phyloP scores from a whole-genome alignment of 2,329 filamentous ascomycete genomes.

The Fusarium heterosporum region DNA sequence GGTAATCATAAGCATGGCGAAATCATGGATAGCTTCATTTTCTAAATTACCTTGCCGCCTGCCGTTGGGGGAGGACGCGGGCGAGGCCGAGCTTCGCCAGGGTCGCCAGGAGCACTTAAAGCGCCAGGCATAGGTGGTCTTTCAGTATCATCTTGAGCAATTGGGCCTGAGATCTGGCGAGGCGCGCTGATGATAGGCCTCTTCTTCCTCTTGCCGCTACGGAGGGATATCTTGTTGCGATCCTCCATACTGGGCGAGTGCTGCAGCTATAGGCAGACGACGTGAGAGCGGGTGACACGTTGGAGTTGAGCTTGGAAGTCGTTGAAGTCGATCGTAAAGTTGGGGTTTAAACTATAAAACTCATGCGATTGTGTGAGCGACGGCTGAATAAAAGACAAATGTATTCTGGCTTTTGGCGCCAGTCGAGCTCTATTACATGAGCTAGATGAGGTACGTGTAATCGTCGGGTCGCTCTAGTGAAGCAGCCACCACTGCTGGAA shows the following conservation, averaged over 20 bases:
- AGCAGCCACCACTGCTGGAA: constrained; percentile 15
- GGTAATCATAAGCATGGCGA: constrained; percentile 33
- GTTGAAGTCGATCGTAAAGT: not conserved
- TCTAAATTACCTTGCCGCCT: constrained; percentile 65
- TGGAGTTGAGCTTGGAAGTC: constrained; percentile 1
- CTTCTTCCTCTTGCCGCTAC: constrained; percentile 71
- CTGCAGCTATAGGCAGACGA: constrained; percentile 5
- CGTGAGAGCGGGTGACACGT: not conserved
- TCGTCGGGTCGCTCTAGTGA: constrained; percentile 20
- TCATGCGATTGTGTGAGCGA: constrained; percentile 7
- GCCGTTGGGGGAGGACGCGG: constrained; percentile 62
- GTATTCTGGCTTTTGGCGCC: constrained; percentile 34
- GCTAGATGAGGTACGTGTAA: constrained; percentile 31
- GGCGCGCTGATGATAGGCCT: constrained; percentile 73
- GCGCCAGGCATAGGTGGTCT: constrained; percentile 41
- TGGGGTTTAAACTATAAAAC: not conserved
- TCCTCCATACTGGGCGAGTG: constrained; percentile 63
- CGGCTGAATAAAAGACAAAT: constrained; percentile 12
- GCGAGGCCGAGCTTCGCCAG: constrained; percentile 53
- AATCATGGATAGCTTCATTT: constrained; percentile 3
- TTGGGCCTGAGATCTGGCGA: constrained; percentile 71
- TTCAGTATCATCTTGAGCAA: constrained; percentile 62
- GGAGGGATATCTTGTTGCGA: constrained; percentile 70
- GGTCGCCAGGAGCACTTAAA: constrained; percentile 43
- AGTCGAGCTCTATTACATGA: constrained; percentile 34